phyloP scores from a whole-genome alignment of 495 filamentous ascomycete species.

The Arthonia radiata region DNA sequence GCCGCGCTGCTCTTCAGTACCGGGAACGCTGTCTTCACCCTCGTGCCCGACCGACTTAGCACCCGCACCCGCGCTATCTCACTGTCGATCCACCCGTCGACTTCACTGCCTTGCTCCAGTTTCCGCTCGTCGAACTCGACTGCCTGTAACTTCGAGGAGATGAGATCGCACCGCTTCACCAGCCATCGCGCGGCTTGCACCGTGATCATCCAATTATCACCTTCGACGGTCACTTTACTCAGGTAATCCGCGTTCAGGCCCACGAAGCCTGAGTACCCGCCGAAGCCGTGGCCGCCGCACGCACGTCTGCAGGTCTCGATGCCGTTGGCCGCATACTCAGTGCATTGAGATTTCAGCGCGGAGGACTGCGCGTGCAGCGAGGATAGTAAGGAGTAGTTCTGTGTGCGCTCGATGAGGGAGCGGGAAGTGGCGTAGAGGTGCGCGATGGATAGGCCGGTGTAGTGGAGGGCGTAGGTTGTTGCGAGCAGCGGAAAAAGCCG shows the following conservation, averaged over 20 bases:
- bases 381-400: slow-evolving; percentile 17
- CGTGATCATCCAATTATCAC: slow-evolving; percentile 30
- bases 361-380: slow-evolving; percentile 24
- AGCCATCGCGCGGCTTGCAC: slow-evolving; percentile 23
- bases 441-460: slow-evolving; percentile 21
- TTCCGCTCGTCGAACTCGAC: too few relatives aligned
- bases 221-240: slow-evolving; percentile 25
- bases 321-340: slow-evolving; percentile 21
- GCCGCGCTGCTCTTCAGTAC: slow-evolving; percentile 11
- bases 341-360: slow-evolving; percentile 25
- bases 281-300: slow-evolving; percentile 25
- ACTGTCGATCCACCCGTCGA: too few relatives aligned
- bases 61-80: too few relatives aligned
- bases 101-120: too few relatives aligned
- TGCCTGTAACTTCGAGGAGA: too few relatives aligned
- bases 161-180: slow-evolving; percentile 24
- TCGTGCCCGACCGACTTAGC: slow-evolving; percentile 3
- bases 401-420: slow-evolving; percentile 17
- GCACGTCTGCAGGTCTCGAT: slow-evolving; percentile 24
- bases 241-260: slow-evolving; percentile 23
- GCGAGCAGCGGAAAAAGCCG: slow-evolving; percentile 23
- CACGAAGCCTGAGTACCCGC: slow-evolving; percentile 21
- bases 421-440: slow-evolving; percentile 15
- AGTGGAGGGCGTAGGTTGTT: slow-evolving; percentile 24
- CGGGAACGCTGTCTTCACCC: slow-evolving; percentile 1